Conservation (phyloP, 805 yeast species). For the Teunomyces pallodes region DNA sequence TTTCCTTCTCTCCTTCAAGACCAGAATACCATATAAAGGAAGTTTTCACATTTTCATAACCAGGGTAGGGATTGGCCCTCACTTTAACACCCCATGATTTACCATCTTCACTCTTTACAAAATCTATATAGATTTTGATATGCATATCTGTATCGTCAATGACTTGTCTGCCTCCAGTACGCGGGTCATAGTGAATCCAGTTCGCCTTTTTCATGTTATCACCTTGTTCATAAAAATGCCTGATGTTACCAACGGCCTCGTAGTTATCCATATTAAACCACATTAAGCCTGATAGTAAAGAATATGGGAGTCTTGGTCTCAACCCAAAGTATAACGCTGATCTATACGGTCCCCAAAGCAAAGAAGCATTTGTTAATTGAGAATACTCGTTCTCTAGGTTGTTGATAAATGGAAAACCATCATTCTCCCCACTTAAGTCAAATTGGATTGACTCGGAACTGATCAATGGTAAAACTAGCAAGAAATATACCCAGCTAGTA, state of each 20-base stretch:
- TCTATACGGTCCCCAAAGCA: slow-evolving; percentile 89
- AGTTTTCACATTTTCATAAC: slow-evolving; percentile 48
- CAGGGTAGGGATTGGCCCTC: slow-evolving; percentile 58
- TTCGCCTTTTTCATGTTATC: slow-evolving; percentile 74
- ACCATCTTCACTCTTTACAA: slow-evolving; percentile 68
- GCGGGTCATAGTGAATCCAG: slow-evolving; percentile 86
- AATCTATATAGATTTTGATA: slow-evolving; percentile 63
- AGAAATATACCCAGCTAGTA: neutral
- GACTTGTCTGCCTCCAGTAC: slow-evolving; percentile 79
- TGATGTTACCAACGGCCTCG: slow-evolving; percentile 50
- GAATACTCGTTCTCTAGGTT: slow-evolving; percentile 9
- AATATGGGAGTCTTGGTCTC: slow-evolving; percentile 75
- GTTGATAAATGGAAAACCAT: neutral
- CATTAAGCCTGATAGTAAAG: slow-evolving; percentile 76
- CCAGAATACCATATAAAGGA: slow-evolving; percentile 79
- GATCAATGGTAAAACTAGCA: slow-evolving; percentile 3
- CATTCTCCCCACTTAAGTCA: slow-evolving; percentile 15
- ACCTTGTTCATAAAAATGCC: slow-evolving; percentile 74
- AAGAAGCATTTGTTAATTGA: slow-evolving; percentile 19
- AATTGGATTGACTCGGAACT: slow-evolving; percentile 16
- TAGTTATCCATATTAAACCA: slow-evolving; percentile 75
- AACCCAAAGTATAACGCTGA: slow-evolving; percentile 84
- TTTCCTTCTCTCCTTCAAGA: slow-evolving; percentile 53
- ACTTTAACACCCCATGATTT: slow-evolving; percentile 81
- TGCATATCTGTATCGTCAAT: slow-evolving; percentile 66